Base-by-base conservation (phyloP, 345 rosid genomes). In the Toxicodendron radicans region DNA sequence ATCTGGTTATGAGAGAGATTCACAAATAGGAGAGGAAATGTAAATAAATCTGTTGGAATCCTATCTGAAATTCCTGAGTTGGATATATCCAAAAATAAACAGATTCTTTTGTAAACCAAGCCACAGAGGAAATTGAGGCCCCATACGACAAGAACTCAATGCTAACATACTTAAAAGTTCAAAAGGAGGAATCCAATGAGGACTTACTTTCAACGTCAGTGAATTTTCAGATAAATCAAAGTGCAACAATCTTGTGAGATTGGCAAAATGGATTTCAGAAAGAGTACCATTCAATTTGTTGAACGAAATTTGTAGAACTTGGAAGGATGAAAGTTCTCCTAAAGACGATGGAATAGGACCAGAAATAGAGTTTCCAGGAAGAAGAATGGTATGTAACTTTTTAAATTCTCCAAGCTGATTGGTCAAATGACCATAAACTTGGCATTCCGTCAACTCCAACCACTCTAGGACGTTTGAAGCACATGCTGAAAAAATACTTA, bases 1-100 rank as follows among this genome's bases (percentile, higher is more conserved):
- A 83, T 33, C 7, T 23, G 56, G 64, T 85, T 85, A 67, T 49
- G n/a, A 41, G 86, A 83, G 30, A 81, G 60, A 67, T 81, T 78
- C 10, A 81, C 43, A 38, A 38, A 38, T 38, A 38, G 43, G 43
- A 38, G 43, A 38, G 43, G 43, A 38, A 38, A 38, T 38, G 43
- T 38, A 38, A 38, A 38, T 38, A 38, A 38, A 38, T 38, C 6
- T 38, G 43, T 5, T 38, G 43, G 43, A 38, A 38, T 38, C 43
- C 7, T 38, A 38, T 38, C 43, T 38, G 43, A 38, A 38, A 38
- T 38, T 38, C 43, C 43, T 6, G 43, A 38, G 43, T 38, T 38
- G 8, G 43, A 38, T 5, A 38, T 38, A 38, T 38, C 43, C 43
- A 38, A 38, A 6, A 38, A 5, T n/a, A 1, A 38, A 6, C 7